A percentile compares a stretch with the other conserved stretches of the same genome.
These are phyloP conservation scores for Microcyclosporella mali DNA, from an alignment of 2,329 filamentous ascomycete genomes.

Conservation along the genomic window DNA sequence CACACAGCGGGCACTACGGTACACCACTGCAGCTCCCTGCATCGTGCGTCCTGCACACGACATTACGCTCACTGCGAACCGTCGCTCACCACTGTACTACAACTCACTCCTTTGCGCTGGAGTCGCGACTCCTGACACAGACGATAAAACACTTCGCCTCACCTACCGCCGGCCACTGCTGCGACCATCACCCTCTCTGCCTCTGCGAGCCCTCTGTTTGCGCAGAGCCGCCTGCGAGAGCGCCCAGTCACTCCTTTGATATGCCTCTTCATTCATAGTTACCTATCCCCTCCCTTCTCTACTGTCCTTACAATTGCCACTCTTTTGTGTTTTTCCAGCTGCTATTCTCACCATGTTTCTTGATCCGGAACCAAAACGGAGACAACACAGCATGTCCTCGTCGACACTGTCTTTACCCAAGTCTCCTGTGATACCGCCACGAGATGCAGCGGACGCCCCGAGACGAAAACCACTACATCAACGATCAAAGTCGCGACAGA, in stretches of 20 bases:
- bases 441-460: constrained; percentile 14
- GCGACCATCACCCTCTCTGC: not conserved
- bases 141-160: constrained; percentile 10
- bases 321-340: not conserved
- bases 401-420: constrained; percentile 15
- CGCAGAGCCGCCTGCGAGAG: constrained; percentile 18
- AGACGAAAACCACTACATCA: constrained; percentile 22
- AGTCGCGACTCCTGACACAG: constrained; percentile 18
- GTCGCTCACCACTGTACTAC: not conserved
- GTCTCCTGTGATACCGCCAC: constrained; percentile 15
- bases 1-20: not conserved
- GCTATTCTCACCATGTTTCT: constrained; percentile 26
- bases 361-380: constrained; percentile 26
- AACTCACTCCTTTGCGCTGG: not conserved
- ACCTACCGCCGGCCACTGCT: constrained; percentile 14
- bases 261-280: constrained; percentile 15
- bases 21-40: constrained; percentile 8
- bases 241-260: constrained; percentile 16
- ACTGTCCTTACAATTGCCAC: constrained; percentile 6
- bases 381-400: constrained; percentile 10
- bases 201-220: constrained; percentile 10
- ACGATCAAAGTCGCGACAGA: constrained; percentile 23
- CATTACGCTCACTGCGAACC: too few species aligned
- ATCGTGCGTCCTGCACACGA: constrained; percentile 10
- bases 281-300: constrained; percentile 14